Percentiles rank a stretch among this genome's conserved stretches.
phyloP scores from a whole-genome alignment of 2,329 filamentous ascomycete species.

The Sclerotinia glacialis region DNA sequence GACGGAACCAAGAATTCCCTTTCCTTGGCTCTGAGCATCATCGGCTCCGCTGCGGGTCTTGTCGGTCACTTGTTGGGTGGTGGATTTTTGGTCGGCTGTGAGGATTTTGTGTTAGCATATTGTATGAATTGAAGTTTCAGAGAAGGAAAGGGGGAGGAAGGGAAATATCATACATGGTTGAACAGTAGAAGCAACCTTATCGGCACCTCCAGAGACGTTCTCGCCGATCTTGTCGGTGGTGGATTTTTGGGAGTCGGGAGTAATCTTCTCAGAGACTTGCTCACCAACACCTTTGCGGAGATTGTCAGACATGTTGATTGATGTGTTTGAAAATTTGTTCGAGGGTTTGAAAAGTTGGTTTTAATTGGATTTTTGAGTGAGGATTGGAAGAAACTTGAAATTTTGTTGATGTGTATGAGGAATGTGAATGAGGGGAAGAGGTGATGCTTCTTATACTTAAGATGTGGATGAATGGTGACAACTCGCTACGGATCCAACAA shows the following conservation, averaged over 20 bases:
- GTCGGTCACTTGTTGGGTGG: slow-evolving; percentile 48
- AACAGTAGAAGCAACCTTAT: slow-evolving; percentile 47
- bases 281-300: slow-evolving; percentile 49
- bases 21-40: slow-evolving; percentile 43
- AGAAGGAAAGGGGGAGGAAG: not conserved
- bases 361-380: not conserved
- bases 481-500: not conserved
- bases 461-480: not conserved
- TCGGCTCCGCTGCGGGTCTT: slow-evolving; percentile 43
- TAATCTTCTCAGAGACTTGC: slow-evolving; percentile 50
- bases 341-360: not conserved
- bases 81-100: slow-evolving; percentile 43
- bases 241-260: slow-evolving; percentile 54
- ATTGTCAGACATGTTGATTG: slow-evolving; percentile 22
- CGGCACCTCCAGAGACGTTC: slow-evolving; percentile 44
- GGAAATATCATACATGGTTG: slow-evolving; percentile 45
- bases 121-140: not conserved
- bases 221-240: slow-evolving; percentile 44
- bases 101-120: not conserved
- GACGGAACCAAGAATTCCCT: slow-evolving; percentile 42
- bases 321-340: not conserved
- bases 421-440: not conserved
- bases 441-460: slow-evolving; percentile 2
- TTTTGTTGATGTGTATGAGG: not conserved
- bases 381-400: not conserved